Evolutionary conservation across 1,284 basidiomycete species (phyloP).

Genomic region (Ceratobasidium sp.): DNA sequence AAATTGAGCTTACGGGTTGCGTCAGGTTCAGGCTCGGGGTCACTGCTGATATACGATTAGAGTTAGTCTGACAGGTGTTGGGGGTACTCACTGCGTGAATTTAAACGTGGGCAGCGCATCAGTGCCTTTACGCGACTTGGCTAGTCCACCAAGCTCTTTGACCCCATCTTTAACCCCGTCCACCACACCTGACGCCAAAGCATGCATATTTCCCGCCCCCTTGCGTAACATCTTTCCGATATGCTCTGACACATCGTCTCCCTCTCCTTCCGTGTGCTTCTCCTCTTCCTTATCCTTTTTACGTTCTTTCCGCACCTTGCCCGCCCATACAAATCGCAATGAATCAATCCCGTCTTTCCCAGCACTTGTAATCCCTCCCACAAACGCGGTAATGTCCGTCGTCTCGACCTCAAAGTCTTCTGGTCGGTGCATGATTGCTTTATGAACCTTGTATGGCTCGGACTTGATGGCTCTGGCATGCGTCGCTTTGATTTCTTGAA

Average conservation of each 20-base stretch:
- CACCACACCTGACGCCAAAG: constrained; percentile 40
- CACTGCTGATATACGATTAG: constrained; percentile 12
- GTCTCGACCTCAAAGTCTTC: constrained; percentile 57
- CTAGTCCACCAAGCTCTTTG: constrained; percentile 39
- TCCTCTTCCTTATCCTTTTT: constrained; percentile 71
- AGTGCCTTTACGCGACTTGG: constrained; percentile 38
- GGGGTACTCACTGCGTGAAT: constrained; percentile 35
- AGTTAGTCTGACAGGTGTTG: not conserved
- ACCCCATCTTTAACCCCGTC: constrained; percentile 41
- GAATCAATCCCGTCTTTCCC: constrained; percentile 47
- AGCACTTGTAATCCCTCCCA: constrained; percentile 32
- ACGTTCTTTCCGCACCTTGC: constrained; percentile 53
- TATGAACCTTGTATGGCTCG: constrained; percentile 73
- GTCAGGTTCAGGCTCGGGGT: constrained; percentile 38
- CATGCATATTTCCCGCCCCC: constrained; percentile 37
- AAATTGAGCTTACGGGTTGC: constrained; percentile 7
- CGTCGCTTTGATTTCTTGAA: constrained; percentile 64
- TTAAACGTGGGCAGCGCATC: constrained; percentile 38
- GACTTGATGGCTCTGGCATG: constrained; percentile 66
- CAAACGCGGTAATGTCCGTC: constrained; percentile 39
- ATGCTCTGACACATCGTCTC: constrained; percentile 40
- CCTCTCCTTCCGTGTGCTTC: constrained; percentile 55
- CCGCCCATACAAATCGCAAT: constrained; percentile 46
- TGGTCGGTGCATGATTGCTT: constrained; percentile 68
- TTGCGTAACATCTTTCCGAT: constrained; percentile 41